Base-by-base conservation (phyloP, 1,284 basidiomycete genomes). In the Hemileia vastatrix region DNA sequence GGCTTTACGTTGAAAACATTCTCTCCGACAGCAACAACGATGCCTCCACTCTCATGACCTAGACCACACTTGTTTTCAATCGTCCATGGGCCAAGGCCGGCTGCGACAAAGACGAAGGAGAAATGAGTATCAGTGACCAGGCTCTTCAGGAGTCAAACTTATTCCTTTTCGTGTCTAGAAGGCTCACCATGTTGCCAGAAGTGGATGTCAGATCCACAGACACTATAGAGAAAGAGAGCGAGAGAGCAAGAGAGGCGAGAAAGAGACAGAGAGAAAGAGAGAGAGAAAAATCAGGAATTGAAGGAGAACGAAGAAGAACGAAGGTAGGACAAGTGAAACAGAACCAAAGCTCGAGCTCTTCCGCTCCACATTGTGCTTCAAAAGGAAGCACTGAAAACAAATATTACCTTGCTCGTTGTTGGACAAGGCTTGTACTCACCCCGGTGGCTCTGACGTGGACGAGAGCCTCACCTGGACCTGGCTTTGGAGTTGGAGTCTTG, bases 31-130 rank as follows among this genome's bases (percentile, higher is more conserved):
- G 67, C 71, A 19, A 74, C 58, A 24, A 74, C 72, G 51, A 70
- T 66, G 2, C 72, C 72, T 27, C 71, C 72, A 4, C 69, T 71
- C 59, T 74, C 72, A 67, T 74, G 72, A 24, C 72, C 72, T 18
- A 71, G 66, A 6, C 70, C 71, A 23, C 68, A 70, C 62, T 69
- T 67, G 36, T 68, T 50, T 15, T 66, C 67, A 52, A 74, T 47
- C 60, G 55, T 44, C 13, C 69, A 68, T 4, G 69, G 70, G 2
- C 67, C 71, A 3, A 70, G 65, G 32, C 68, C 70, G 43, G 66
- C 15, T 48, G 32, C 13, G 31, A 60, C 24, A 31, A 18, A 27
- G 21, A 47, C 18, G 32, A 27, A 45, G 19, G 18, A 50, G 24
- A 45, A 11, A 32, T 33, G 44, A 45, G 8, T 18, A 50, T 6